Base-by-base conservation (phyloP, 768 basidiomycete genomes). In the Boletus vermiculosoides region DNA sequence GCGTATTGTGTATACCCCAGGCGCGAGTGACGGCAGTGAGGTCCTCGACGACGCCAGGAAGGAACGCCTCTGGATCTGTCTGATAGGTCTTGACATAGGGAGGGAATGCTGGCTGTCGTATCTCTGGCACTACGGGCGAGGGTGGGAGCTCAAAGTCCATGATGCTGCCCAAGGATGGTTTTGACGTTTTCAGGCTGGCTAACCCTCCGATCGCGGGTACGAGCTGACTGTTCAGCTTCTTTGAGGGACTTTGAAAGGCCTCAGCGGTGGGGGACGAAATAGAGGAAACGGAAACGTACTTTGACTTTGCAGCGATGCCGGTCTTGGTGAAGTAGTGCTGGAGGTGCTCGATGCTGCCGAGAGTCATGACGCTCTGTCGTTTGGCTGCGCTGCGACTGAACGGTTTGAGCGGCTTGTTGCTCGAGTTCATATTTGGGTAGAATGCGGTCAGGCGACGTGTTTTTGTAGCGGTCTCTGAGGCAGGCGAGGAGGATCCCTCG, bases 241-340 rank as follows among this genome's bases (percentile, higher is more conserved):
- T 78, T 44, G 74, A 62, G 44, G 75, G 71, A 59, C 78, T 80
- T 56, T 49, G 61, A 33, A 54, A 5, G 45, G 44, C 28, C 1
- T 65, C 45, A 63, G 62, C 49, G 48, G 50, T 23, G 52, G 57
- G 33, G 13, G 5, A 16, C 5, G 36, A 12, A 22, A 18, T 12
- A 30, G 46, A 55, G 23, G 41, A n/a, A 45, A 36, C 15, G 31
- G 46, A 52, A n/a, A 64, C 87, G 75, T 74, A 88, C 92, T 83
- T 82, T 73, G 80, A 80, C 76, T 86, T 84, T 34, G 87, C 79
- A 25, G 80, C 80, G 53, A 94, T 80, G 2, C 92, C 92, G 0
- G 90, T 85, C 80, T 94, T 94, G 9, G 90, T 92, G 66, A 95
- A 98, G 69, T 94, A 95, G 66, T 94, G 88, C 73, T 98, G 95